phyloP scores from a whole-genome alignment of 768 basidiomycete genomes.

The Boletus vinaceobasis region DNA sequence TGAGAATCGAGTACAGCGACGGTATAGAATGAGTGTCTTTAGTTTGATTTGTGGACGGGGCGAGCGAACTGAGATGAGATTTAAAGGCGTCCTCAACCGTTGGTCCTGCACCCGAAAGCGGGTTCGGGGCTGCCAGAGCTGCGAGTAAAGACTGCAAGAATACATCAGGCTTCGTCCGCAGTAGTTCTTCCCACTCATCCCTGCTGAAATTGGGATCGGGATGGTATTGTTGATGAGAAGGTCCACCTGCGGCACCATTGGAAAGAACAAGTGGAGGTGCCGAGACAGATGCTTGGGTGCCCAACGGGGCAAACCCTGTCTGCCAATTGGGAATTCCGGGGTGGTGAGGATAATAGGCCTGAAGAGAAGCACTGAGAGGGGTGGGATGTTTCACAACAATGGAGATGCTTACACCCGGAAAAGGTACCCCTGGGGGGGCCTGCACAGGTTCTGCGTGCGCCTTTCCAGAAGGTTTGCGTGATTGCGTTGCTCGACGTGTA shows the following conservation, averaged over 20 bases:
- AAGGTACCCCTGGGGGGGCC: slow-evolving; percentile 28
- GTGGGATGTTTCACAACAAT: not conserved
- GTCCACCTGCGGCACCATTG: slow-evolving; percentile 12
- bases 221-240: slow-evolving; percentile 28
- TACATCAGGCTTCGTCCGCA: slow-evolving; percentile 50
- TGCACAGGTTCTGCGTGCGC: slow-evolving; percentile 16
- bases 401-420: slow-evolving; percentile 26
- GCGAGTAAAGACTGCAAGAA: slow-evolving; percentile 58
- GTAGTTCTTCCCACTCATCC: slow-evolving; percentile 65
- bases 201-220: slow-evolving; percentile 52
- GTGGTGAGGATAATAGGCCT: slow-evolving; percentile 34
- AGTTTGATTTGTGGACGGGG: slow-evolving; percentile 44
- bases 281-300: slow-evolving; percentile 25
- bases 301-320: slow-evolving; percentile 27
- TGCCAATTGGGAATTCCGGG: slow-evolving; percentile 32
- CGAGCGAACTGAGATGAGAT: slow-evolving; percentile 66
- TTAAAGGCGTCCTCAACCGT: slow-evolving; percentile 77
- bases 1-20: slow-evolving; percentile 69
- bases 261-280: slow-evolving; percentile 36
- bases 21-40: slow-evolving; percentile 54
- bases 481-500: slow-evolving; percentile 40
- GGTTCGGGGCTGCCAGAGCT: slow-evolving; percentile 60
- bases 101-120: slow-evolving; percentile 56
- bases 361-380: slow-evolving; percentile 2
- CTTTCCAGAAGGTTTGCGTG: slow-evolving; percentile 38